A percentile compares a stretch with the other conserved stretches of the same genome.
Evolutionary conservation across 1,284 basidiomycete genomes (phyloP).

Genomic region (Golubevia sp.): DNA sequence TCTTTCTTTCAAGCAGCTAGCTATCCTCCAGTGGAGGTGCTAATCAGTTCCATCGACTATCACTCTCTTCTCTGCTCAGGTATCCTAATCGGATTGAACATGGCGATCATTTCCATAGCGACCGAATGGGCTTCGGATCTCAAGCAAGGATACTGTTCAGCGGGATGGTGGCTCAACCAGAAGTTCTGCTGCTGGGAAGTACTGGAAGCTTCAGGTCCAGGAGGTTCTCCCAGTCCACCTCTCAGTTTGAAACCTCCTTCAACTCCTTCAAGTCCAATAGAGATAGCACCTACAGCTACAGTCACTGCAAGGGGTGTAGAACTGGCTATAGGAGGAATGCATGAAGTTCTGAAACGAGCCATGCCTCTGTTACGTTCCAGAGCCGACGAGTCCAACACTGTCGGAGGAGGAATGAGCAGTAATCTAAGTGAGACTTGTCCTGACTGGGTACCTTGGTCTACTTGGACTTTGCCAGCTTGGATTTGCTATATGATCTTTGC

Average conservation of each 20-base stretch:
- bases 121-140: constrained; percentile 98
- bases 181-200: constrained; percentile 96
- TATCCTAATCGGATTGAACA: constrained; percentile 86
- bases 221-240: constrained; percentile 30
- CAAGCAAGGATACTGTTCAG: constrained; percentile 93
- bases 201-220: constrained; percentile 49
- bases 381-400: constrained; percentile 10
- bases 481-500: constrained; percentile 85
- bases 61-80: too few species aligned
- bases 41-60: too few species aligned
- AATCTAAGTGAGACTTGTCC: constrained; percentile 73
- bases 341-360: constrained; percentile 64
- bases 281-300: background rate
- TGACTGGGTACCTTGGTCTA: constrained; percentile 93
- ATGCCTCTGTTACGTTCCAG: constrained; percentile 13
- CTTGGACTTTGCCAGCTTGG: constrained; percentile 75
- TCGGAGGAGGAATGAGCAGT: constrained; percentile 6
- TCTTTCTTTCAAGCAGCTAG: too few species aligned
- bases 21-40: too few species aligned
- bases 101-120: constrained; percentile 90
- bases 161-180: constrained; percentile 97
- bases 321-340: constrained; percentile 62
- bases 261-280: constrained; percentile 6
- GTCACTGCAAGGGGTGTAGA: background rate
- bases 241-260: constrained; percentile 23